Percentiles rank a stretch among this genome's conserved stretches.
Evolutionary conservation across 768 basidiomycete species (phyloP).

Genomic region (Phylloporus rhodoxanthus): DNA sequence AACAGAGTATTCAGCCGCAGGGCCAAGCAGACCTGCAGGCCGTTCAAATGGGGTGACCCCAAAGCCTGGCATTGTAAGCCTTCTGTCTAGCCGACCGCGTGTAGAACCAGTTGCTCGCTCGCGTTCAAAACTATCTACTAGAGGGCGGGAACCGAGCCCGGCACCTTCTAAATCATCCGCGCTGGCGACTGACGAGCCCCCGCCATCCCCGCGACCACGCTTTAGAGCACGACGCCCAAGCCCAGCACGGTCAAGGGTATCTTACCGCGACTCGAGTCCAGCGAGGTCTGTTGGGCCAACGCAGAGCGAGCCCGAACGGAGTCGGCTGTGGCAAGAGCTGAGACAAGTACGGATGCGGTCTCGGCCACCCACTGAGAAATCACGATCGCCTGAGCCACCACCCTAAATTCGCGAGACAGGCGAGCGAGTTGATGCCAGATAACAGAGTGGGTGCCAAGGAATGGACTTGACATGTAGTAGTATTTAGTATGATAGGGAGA

Average conservation of each 20-base stretch:
- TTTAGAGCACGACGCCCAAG: conserved; percentile 36
- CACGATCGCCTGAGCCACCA: conserved; percentile 35
- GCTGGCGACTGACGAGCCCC: conserved; percentile 18
- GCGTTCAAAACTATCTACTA: conserved; percentile 23
- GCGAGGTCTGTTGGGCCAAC: conserved; percentile 23
- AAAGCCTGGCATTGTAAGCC: conserved; percentile 34
- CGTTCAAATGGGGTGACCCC: conserved; percentile 24
- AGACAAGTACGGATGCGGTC: conserved; percentile 45
- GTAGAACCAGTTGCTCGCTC: conserved; percentile 23
- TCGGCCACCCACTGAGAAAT: conserved; percentile 40
- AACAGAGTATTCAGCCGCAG: conserved; percentile 29
- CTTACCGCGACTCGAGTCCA: conserved; percentile 27
- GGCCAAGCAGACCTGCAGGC: conserved; percentile 21
- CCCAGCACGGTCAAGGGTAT: conserved; percentile 32
- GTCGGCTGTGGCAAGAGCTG: conserved; percentile 52
- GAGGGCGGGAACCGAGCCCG: conserved; percentile 30
- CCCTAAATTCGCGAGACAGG: conserved; percentile 24
- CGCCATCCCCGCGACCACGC: conserved; percentile 30
- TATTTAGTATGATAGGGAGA: conserved; percentile 15
- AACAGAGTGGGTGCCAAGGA: conserved; percentile 7
- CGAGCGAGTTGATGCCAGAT: conserved; percentile 9
- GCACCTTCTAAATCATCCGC: conserved; percentile 26
- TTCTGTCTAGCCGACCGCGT: conserved; percentile 32
- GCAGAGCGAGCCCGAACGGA: conserved; percentile 36
- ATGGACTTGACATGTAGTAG: conserved; percentile 3